A percentile compares a stretch with the other conserved stretches of the same genome.
Evolutionary conservation across 176 grass and related monocot genomes (phyloP).

Genomic region (Lolium rigidum): DNA sequence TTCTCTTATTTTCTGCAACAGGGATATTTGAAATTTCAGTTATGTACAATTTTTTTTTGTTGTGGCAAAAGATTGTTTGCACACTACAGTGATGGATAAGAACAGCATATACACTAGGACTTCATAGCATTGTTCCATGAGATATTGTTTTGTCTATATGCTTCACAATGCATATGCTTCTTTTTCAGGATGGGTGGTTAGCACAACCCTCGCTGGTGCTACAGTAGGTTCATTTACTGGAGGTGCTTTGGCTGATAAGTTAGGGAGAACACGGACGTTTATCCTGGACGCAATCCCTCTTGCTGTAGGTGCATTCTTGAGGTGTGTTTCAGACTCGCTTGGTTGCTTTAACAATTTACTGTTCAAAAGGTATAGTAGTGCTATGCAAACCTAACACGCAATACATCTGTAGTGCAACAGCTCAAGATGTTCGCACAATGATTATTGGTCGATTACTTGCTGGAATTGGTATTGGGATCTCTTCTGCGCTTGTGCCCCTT

Average conservation of each 20-base stretch:
- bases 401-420: conserved; percentile 71
- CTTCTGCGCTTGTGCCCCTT: conserved; percentile 97
- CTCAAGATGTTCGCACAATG: conserved; percentile 90
- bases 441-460: conserved; percentile 92
- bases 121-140: conserved; percentile 2
- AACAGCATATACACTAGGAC: neutral
- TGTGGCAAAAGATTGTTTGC: neutral
- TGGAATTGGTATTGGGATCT: conserved; percentile 97
- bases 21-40: conserved; percentile 12
- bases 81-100: neutral
- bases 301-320: conserved; percentile 86
- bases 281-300: conserved; percentile 90
- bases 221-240: conserved; percentile 94
- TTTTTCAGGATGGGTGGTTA: conserved; percentile 90
- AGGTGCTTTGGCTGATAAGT: conserved; percentile 93
- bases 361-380: neutral
- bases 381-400: conserved; percentile 15
- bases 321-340: conserved; percentile 48
- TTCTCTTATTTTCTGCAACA: conserved; percentile 7
- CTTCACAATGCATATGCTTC: conserved; percentile 35
- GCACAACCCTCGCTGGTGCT: conserved; percentile 85
- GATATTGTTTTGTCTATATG: conserved; percentile 14
- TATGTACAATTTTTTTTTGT: neutral
- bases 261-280: conserved; percentile 93
- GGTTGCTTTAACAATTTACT: conserved; percentile 1